A percentile compares a stretch with the other conserved stretches of the same genome.
Conservation (phyloP, 2,329 filamentous ascomycete species). For the Fusarium sp. region DNA sequence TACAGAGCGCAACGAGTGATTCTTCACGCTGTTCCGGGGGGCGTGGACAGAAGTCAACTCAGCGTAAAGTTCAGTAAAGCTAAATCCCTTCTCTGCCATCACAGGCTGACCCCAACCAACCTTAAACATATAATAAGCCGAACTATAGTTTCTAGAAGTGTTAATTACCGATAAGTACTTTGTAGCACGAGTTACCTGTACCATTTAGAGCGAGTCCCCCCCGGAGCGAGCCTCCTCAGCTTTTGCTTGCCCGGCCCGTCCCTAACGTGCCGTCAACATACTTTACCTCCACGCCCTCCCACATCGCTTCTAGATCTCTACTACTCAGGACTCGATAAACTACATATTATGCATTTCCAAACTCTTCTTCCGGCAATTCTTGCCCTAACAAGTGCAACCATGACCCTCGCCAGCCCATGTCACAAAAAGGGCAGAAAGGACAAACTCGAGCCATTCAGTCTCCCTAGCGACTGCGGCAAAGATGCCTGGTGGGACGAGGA, state of each 20-base stretch:
- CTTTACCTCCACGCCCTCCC: background rate
- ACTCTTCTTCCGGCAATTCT: background rate
- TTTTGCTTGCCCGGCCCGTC: background rate
- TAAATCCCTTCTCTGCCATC: background rate
- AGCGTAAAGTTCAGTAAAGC: background rate
- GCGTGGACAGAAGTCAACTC: background rate
- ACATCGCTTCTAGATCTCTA: background rate
- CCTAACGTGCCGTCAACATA: background rate
- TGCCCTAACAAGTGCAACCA: background rate
- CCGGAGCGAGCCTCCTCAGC: no score
- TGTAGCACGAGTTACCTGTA: background rate
- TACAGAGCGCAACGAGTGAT: background rate
- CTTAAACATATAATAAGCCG: background rate
- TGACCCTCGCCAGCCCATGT: background rate
- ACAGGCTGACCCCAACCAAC: background rate
- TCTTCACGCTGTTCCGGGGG: background rate
- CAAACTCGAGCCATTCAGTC: background rate
- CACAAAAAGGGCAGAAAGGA: background rate
- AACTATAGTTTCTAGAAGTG: background rate
- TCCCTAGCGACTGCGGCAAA: background rate
- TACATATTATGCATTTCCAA: background rate
- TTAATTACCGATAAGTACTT: background rate
- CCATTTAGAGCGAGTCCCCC: background rate
- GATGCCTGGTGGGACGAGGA: background rate
- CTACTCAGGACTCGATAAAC: background rate